Evolutionary conservation across 2,329 filamentous ascomycete genomes (phyloP), one percentile per base, ranked within the genome.

Genomic region (Alternaria novae-zelandiae): DNA sequence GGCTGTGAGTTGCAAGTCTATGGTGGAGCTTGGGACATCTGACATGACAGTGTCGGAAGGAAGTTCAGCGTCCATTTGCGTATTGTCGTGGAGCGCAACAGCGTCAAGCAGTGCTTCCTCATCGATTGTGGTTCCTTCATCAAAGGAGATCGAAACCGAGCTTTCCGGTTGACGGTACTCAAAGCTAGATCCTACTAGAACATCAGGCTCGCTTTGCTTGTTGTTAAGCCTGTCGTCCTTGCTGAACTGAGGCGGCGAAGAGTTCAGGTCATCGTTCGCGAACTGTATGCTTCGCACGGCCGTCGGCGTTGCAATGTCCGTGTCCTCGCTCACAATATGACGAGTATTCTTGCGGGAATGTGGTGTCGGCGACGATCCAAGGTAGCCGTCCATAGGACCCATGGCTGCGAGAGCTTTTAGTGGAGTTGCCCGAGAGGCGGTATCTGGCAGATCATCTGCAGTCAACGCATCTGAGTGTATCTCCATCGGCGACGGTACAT

Each of bases 301-400:
- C 23, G 70, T 75, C 9, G 77, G 78, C 3, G 76, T 78, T 12
- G 67, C 66, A 8, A 76, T 47, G 41, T 63, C 71, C 5, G 69
- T 74, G n/a, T 69, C 67, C n/a, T 77, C 75, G 21, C 70, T 72
- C 10, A 69, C 59, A 17, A 74, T 65, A 7, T 74, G 68, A 21
- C 71, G 72, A 25, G 60, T 74, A 17, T 67, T 73, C 44, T 65
- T 70, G 15, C 78, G 74, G 55, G 71, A 66, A 41, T 75, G 72
- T 20, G 78, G 78, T 10, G 78, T 80, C 23, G 78, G 78, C 3
- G 78, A 80, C 9, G 77, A 80, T 23, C 75, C 77, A 26, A 79
- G 67, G 56, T 72, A 79, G 7, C 66, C 73, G 56, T 78, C 76
- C 74, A 79, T 78, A 7, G 76, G 74, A 6, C 72, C 75, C 57